Evolutionary conservation across 768 basidiomycete genomes (phyloP).

Genomic region (Nidularia sp.): DNA sequence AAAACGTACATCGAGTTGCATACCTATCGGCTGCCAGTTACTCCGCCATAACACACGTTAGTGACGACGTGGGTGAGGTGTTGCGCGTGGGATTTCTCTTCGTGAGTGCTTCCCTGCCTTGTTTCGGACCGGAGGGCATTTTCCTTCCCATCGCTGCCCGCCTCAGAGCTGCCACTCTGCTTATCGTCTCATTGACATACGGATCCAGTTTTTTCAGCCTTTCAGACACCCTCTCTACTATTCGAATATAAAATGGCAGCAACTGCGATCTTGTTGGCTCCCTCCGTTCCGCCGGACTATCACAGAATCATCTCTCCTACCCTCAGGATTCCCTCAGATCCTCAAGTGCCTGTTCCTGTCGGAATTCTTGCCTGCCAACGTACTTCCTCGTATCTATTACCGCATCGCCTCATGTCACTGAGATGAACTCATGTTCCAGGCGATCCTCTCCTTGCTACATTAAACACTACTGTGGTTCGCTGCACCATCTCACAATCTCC

Average conservation of each 20-base stretch:
- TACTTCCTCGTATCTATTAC: constrained; percentile 17
- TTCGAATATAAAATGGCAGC: constrained; percentile 27
- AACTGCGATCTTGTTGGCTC: constrained; percentile 37
- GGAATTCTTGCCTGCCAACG: constrained; percentile 80
- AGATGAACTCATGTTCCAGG: constrained; percentile 30
- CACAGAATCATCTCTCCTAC: constrained; percentile 62
- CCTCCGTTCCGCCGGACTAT: constrained; percentile 51
- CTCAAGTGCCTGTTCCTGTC: constrained; percentile 55
- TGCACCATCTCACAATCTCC: constrained; percentile 42
- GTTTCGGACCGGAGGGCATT: too few relatives aligned
- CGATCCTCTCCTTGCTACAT: constrained; percentile 61
- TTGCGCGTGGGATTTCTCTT: too few relatives aligned
- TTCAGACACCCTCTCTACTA: background rate
- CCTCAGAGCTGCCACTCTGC: too few relatives aligned
- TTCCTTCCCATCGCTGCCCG: too few relatives aligned
- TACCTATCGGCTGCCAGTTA: too few relatives aligned
- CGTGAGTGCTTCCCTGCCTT: too few relatives aligned
- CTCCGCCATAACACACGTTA: too few relatives aligned
- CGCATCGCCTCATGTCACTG: background rate
- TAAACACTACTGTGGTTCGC: constrained; percentile 55
- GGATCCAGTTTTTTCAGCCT: too few relatives aligned
- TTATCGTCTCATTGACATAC: too few relatives aligned
- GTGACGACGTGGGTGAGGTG: too few relatives aligned
- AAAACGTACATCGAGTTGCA: too few relatives aligned
- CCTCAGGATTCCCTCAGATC: constrained; percentile 49